Evolutionary conservation across 768 basidiomycete genomes (phyloP).

Genomic region (Rhodotorula kratochvilovae): DNA sequence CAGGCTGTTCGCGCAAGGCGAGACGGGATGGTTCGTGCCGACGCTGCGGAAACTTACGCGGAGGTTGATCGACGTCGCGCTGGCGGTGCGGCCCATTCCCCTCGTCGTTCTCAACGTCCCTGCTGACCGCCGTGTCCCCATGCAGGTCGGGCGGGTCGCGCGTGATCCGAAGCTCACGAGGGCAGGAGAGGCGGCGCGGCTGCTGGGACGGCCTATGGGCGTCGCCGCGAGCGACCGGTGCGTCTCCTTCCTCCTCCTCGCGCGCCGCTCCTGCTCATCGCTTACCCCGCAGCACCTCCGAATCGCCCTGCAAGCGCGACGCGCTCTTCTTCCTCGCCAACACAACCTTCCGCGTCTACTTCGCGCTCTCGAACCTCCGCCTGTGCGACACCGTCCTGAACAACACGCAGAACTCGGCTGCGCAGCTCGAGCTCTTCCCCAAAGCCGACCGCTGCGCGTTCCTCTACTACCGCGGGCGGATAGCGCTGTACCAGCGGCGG

Average conservation of each 20-base stretch:
- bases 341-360: conserved; percentile 41
- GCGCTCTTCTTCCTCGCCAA: conserved; percentile 43
- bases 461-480: conserved; percentile 41
- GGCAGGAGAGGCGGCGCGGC: conserved; percentile 33
- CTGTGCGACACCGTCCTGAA: conserved; percentile 43
- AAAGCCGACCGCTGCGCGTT: conserved; percentile 37
- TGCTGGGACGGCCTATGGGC: conserved; percentile 35
- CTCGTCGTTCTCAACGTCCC: no score
- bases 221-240: conserved; percentile 40
- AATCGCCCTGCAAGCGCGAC: conserved; percentile 32
- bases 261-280: background rate
- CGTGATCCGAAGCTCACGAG: conserved; percentile 33
- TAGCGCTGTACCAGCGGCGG: conserved; percentile 40
- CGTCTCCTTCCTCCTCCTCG: background rate
- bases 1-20: conserved; percentile 24
- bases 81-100: conserved; percentile 24
- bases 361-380: conserved; percentile 41
- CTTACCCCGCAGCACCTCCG: background rate
- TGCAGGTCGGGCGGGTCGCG: conserved; percentile 32
- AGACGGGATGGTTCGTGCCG: conserved; percentile 40
- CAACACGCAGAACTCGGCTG: conserved; percentile 34
- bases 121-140: no score
- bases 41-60: conserved; percentile 33
- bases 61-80: conserved; percentile 21
- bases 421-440: conserved; percentile 23